Evolutionary conservation across 139 green algal species (phyloP), one percentile per base, ranked within the genome.

Genomic region (Limnomonas spitsbergensis): DNA sequence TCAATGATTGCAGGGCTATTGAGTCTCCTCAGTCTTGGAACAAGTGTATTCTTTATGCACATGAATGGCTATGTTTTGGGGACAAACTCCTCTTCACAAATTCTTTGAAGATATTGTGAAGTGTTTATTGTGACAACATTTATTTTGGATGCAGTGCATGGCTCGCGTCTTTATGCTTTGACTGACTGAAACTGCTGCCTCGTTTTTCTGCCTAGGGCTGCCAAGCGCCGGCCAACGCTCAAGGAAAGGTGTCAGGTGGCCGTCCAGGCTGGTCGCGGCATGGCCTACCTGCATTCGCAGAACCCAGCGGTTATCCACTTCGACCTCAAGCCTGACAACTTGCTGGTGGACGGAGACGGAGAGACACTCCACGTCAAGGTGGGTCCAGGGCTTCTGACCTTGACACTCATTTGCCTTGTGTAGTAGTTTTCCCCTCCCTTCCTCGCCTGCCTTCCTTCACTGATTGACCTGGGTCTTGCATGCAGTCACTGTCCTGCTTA

Each of bases 291-390:
- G 31, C 94, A 97, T 83, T 86, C 89, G 40, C 87, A 92, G 80
- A 61, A 70, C 1, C 83, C 83, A 1, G 83, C 83, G n/a, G 88
- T 98, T 27, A 93, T 98, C 32, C 94, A 98, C 84, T 97, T 98
- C 78, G 94, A 98, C 80, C 91, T 98, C 24, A 94, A 96, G 87
- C 91, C 91, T 4, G 94, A 98, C 86, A 98, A 98, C 87, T 83
- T 98, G 79, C 90, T 98, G 74, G 86, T 98, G 37, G 95, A 95
- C 38, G 88, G 84, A 7, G 82, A 90, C 75, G 81, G 75, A 3
- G 78, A 85, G 70, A 78, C 31, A 26, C 76, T 85, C 79, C 53
- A 81, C 4, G 77, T 87, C 76, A 87, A 87, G 79, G 78, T 83
- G 38, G 27, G 72, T 24, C 4, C 54, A 4, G 4, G n/a, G n/a